Percentiles rank a stretch among this genome's conserved stretches.
These are phyloP conservation scores for Wickerhamomyces sydowiorum DNA, from an alignment of 805 yeast species.

Conservation along the genomic window DNA sequence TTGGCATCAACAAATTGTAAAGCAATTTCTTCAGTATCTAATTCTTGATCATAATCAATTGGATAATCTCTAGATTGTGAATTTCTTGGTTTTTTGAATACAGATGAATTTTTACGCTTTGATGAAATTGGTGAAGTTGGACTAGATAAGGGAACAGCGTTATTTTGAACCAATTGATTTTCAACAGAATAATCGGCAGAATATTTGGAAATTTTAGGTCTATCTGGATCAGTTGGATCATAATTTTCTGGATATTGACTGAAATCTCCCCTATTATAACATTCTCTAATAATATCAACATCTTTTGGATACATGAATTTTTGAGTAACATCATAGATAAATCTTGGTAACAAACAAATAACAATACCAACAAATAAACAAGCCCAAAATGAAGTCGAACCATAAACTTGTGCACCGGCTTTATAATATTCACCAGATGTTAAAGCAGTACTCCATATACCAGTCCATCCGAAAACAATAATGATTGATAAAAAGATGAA, in stretches of 20 bases:
- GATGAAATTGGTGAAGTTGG: constrained; percentile 8
- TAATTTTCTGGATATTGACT: constrained; percentile 59
- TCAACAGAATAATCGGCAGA: constrained; percentile 28
- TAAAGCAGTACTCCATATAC: constrained; percentile 61
- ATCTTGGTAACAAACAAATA: constrained; percentile 63
- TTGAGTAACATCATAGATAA: constrained; percentile 49
- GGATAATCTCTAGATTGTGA: constrained; percentile 21
- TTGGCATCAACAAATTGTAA: constrained; percentile 21
- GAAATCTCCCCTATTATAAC: constrained; percentile 61
- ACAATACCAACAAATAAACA: constrained; percentile 59
- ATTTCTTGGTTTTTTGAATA: constrained; percentile 30
- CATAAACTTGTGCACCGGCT: constrained; percentile 60
- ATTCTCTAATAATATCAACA: constrained; percentile 68
- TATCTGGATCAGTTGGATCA: constrained; percentile 77
- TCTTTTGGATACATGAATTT: constrained; percentile 57
- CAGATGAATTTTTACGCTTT: constrained; percentile 26
- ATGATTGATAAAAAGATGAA: constrained; percentile 54
- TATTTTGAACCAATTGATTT: constrained; percentile 2
- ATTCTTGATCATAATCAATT: constrained; percentile 18
- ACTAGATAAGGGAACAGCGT: neutral
- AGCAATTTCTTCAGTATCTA: constrained; percentile 34
- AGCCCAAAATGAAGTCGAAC: constrained; percentile 61
- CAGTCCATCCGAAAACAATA: constrained; percentile 70
- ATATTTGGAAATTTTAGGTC: constrained; percentile 46
- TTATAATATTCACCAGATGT: constrained; percentile 58